These are phyloP conservation scores for Solanum rostratum DNA, from an alignment of 257 asterid species.

Conservation along the genomic window DNA sequence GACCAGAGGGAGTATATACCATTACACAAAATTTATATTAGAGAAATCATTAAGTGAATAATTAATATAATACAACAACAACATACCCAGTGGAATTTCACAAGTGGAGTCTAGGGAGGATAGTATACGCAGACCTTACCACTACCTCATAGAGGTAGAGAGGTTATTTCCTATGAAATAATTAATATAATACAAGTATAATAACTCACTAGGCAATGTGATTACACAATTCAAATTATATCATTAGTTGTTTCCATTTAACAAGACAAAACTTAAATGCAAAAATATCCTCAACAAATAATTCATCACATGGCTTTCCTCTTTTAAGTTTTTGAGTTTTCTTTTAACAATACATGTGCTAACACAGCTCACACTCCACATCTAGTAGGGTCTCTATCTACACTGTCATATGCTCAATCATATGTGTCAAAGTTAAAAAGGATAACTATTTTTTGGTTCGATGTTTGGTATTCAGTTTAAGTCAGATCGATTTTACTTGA, in stretches of 20 bases:
- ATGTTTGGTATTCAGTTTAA: background rate
- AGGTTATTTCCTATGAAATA: no score
- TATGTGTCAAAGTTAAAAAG: background rate
- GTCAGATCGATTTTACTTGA: background rate
- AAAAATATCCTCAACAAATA: background rate
- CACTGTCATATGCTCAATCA: background rate
- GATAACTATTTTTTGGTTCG: background rate
- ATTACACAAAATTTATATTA: background rate
- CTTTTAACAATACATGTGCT: background rate
- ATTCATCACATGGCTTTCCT: background rate
- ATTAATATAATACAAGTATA: background rate
- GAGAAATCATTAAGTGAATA: background rate
- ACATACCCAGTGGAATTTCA: no score
- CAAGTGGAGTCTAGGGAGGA: no score
- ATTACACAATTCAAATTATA: background rate
- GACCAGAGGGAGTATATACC: no score
- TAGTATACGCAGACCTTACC: no score
- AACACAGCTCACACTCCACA: constrained; percentile 2
- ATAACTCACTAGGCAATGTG: background rate
- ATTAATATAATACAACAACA: no score
- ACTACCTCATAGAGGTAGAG: no score
- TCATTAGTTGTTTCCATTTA: background rate
- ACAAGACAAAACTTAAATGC: background rate
- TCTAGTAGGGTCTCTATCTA: background rate
- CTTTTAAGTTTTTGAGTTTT: background rate